Evolutionary conservation across 768 basidiomycete genomes (phyloP).

Genomic region (Russula virescens): DNA sequence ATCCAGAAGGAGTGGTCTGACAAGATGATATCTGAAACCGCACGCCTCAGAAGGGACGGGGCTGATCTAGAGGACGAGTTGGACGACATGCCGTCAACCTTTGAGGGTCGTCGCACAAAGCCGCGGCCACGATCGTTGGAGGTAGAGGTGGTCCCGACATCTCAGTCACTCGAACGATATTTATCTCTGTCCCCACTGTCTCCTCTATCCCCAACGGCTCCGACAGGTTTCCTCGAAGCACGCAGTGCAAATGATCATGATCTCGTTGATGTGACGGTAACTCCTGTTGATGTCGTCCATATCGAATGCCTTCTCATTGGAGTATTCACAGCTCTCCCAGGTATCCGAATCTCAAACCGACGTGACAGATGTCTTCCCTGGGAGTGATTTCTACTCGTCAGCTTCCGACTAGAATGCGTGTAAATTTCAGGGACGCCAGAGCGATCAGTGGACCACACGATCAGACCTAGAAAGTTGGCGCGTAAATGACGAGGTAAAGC

Average conservation of each 20-base stretch:
- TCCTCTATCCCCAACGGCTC: background rate
- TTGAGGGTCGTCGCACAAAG: background rate
- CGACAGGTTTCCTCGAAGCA: background rate
- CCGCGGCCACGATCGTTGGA: background rate
- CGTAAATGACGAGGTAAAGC: too few species aligned
- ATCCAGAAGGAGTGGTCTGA: background rate
- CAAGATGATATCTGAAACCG: background rate
- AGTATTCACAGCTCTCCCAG: background rate
- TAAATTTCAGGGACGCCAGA: too few species aligned
- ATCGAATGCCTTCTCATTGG: background rate
- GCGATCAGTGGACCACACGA: too few species aligned
- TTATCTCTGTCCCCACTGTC: background rate
- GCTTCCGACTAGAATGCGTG: too few species aligned
- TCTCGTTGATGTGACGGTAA: background rate
- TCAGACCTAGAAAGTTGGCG: too few species aligned
- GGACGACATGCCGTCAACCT: background rate
- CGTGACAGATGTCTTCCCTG: background rate
- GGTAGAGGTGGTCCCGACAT: constrained; percentile 7
- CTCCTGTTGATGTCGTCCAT: background rate
- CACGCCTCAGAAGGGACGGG: constrained; percentile 7
- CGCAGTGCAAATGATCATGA: background rate
- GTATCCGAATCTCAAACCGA: background rate
- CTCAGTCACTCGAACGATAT: constrained; percentile 11
- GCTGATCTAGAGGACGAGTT: background rate
- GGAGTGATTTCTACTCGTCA: too few species aligned